Percentiles rank a stretch among this genome's conserved stretches.
Evolutionary conservation across 163 green algal species (phyloP).

Genomic region (Chlorella variabilis): DNA sequence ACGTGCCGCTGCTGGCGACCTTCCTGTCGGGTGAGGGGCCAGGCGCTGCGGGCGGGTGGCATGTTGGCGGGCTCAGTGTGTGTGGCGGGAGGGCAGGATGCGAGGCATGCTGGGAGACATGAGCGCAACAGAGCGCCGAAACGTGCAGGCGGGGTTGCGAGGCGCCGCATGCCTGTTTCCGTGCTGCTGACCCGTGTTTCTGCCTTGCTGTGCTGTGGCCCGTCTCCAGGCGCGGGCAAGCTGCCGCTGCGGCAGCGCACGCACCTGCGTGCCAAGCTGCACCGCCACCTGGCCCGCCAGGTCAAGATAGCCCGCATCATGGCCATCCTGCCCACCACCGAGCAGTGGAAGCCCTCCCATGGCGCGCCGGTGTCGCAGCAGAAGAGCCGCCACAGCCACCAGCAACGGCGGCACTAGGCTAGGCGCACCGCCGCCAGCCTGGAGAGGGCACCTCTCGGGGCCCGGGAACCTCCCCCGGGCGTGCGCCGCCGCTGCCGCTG

Average conservation of each 20-base stretch:
- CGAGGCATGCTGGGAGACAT: too few species aligned
- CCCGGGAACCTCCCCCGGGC: too few species aligned
- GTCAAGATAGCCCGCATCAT: conserved; percentile 38
- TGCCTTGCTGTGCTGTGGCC: background rate
- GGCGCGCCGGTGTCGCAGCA: background rate
- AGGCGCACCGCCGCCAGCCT: too few species aligned
- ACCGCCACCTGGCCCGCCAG: conserved; percentile 42
- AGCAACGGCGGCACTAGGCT: background rate
- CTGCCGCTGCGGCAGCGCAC: conserved; percentile 38
- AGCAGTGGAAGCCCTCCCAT: background rate
- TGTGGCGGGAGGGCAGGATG: too few species aligned
- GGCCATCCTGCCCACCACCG: conserved; percentile 12
- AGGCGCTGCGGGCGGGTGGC: too few species aligned
- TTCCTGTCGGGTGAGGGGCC: conserved; percentile 34
- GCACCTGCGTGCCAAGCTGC: conserved; percentile 47
- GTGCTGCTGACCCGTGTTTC: background rate
- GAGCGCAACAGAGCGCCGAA: background rate
- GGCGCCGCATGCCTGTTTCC: too few species aligned
- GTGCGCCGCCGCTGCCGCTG: too few species aligned
- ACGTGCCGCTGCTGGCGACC: conserved; percentile 21
- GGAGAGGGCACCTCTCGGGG: too few species aligned
- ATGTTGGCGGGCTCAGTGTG: too few species aligned
- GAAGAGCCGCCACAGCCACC: background rate
- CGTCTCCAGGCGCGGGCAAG: conserved; percentile 39
- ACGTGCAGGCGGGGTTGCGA: too few species aligned